These are phyloP conservation scores for Moricandia arvensis DNA, from an alignment of 345 rosid genomes.

Conservation along the genomic window DNA sequence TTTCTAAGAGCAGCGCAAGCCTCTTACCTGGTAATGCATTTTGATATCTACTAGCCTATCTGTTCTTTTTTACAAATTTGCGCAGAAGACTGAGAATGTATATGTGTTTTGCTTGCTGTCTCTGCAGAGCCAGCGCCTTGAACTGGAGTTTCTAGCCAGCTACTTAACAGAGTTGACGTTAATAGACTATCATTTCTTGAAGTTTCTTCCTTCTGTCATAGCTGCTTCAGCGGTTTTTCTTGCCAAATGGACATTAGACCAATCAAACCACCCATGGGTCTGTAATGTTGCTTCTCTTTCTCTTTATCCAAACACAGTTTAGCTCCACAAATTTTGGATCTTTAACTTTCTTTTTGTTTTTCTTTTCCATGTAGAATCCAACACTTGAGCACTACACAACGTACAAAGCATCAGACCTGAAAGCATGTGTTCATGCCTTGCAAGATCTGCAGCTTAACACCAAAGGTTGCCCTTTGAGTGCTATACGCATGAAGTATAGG, in stretches of 20 bases:
- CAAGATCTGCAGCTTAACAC: slow-evolving; percentile 72
- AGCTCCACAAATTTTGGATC: slow-evolving; percentile 12
- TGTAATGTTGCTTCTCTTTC: slow-evolving; percentile 29
- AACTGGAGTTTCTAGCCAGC: slow-evolving; percentile 72
- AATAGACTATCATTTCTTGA: slow-evolving; percentile 60
- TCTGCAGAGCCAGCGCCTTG: slow-evolving; percentile 63
- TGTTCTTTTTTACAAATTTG: too few species aligned
- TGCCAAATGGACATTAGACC: slow-evolving; percentile 88
- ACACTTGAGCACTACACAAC: slow-evolving; percentile 77
- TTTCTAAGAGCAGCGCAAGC: slow-evolving; percentile 89
- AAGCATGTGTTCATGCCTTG: slow-evolving; percentile 53
- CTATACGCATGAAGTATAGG: slow-evolving; percentile 69
- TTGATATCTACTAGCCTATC: too few species aligned
- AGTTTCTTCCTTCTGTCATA: slow-evolving; percentile 68
- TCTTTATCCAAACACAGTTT: background rate
- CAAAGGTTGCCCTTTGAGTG: slow-evolving; percentile 60
- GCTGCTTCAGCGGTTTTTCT: slow-evolving; percentile 96
- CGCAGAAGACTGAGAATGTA: too few species aligned
- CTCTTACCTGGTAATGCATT: slow-evolving; percentile 53
- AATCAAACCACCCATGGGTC: slow-evolving; percentile 84
- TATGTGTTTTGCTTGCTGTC: too few species aligned
- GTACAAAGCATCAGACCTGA: slow-evolving; percentile 68
- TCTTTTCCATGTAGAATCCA: slow-evolving; percentile 47
- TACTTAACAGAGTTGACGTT: slow-evolving; percentile 81
- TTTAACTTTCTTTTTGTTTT: background rate